Evolutionary conservation across 768 basidiomycete species (phyloP).

Genomic region (Pisolithus orientalis): DNA sequence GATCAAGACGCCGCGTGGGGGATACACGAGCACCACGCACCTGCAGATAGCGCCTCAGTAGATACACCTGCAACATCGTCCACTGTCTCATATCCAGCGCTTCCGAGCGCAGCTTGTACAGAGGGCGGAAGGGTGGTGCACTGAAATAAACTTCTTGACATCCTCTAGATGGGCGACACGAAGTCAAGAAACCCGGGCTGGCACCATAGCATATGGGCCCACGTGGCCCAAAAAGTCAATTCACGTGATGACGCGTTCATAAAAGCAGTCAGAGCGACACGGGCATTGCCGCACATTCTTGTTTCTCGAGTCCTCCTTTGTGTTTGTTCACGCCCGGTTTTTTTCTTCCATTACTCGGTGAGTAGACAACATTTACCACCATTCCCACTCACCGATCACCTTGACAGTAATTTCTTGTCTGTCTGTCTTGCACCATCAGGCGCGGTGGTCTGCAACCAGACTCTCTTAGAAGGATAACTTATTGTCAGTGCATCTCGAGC

Average conservation of each 20-base stretch:
- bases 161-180: conserved; percentile 6
- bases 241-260: conserved; percentile 28
- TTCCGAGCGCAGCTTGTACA: conserved; percentile 40
- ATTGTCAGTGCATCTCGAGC: too few relatives aligned
- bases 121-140: conserved; percentile 38
- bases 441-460: too few relatives aligned
- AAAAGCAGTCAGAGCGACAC: conserved; percentile 12
- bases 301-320: conserved; percentile 18
- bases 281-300: conserved; percentile 24
- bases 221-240: conserved; percentile 7
- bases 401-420: too few relatives aligned
- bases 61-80: conserved; percentile 43
- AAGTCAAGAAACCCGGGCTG: background rate
- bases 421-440: too few relatives aligned
- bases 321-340: conserved; percentile 9
- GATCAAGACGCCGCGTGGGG: background rate
- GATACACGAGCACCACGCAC: conserved; percentile 24
- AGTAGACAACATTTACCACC: background rate
- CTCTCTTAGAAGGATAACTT: too few relatives aligned
- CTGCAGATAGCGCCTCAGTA: conserved; percentile 44
- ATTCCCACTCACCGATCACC: too few relatives aligned
- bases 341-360: background rate
- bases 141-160: conserved; percentile 43
- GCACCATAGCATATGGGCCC: background rate
- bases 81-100: conserved; percentile 52